Conservation (phyloP, 2,329 filamentous ascomycete genomes). For the Xylaria sp. region DNA sequence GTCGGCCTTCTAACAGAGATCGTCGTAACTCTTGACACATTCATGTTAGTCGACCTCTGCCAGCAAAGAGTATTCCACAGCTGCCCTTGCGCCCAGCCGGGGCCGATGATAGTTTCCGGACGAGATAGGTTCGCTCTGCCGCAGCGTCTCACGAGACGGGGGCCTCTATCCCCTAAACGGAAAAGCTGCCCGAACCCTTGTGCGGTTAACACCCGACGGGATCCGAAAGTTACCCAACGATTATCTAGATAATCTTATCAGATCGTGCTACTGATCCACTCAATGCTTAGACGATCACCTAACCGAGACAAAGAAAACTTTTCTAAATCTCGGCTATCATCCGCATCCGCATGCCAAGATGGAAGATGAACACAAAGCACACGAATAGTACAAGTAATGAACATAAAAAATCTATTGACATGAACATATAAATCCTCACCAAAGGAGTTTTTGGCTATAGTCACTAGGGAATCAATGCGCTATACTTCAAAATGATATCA, state of each 20-base stretch:
- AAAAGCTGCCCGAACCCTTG: neutral
- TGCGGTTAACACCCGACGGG: conserved; percentile 12
- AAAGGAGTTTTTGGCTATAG: no score
- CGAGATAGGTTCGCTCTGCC: neutral
- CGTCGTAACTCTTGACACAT: conserved; percentile 4
- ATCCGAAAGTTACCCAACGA: conserved; percentile 11
- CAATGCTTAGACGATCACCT: neutral
- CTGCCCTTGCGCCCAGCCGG: neutral
- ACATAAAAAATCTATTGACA: no score
- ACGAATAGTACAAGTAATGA: no score
- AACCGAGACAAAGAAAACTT: neutral
- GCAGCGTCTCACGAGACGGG: conserved; percentile 11
- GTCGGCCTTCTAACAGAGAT: neutral
- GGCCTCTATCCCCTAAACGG: neutral
- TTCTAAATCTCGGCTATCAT: neutral
- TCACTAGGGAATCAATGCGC: no score
- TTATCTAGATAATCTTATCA: conserved; percentile 31
- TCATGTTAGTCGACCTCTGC: neutral
- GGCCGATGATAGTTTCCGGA: neutral
- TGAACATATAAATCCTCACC: no score
- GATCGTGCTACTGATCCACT: neutral
- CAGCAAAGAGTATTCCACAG: neutral
- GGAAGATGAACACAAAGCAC: neutral
- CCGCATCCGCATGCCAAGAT: neutral
- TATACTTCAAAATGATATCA: no score